Base-by-base conservation (phyloP, 345 rosid species). In the Euphorbia pulcherrima region DNA sequence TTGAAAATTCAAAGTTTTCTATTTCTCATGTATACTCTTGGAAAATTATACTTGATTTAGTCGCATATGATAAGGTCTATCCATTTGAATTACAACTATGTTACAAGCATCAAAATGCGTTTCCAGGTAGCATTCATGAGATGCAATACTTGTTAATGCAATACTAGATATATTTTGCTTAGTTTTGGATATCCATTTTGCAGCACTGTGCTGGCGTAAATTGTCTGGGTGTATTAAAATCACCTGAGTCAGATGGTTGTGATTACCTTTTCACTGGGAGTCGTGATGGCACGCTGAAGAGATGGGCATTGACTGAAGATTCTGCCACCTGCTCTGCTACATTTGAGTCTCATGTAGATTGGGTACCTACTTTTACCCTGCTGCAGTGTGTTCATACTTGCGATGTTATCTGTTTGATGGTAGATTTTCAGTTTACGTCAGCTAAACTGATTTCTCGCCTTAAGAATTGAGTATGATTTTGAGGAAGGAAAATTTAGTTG, bases 141-240 rank as follows among this genome's bases (percentile, higher is more conserved):
- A 27, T 16, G n/a, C n/a, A n/a, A 21, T 67, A 10, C 6, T 35
- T 64, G 54, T 47, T 33, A 35, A 24, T 27, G 37, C 44, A 18
- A 7, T 52, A 9, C 21, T 11, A 53, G 26, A 39, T 77, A 44
- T 76, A 44, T 72, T 62, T 68, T 72, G 11, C 16, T 47, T 73
- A n/a, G 30, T 67, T 64, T 61, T 62, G 73, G 57, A 63, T 77
- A 29, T 75, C 55, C 60, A 55, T 67, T 62, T 67, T 85, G 84
- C 92, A 95, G 99, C 99, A 95, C 77, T 92, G 92, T 80, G 97
- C 96, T 62, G 98, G 99, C 72, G 70, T 95, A 63, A 95, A 95
- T 82, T 88, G 96, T 83, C 77, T 95, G 82, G 81, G 89, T 74
- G 76, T 90, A 29, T 81, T 76, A 74, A 90, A 84, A 71, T 73